Evolutionary conservation across 495 filamentous ascomycete genomes (phyloP).

Genomic region (Aspergillus leporis): DNA sequence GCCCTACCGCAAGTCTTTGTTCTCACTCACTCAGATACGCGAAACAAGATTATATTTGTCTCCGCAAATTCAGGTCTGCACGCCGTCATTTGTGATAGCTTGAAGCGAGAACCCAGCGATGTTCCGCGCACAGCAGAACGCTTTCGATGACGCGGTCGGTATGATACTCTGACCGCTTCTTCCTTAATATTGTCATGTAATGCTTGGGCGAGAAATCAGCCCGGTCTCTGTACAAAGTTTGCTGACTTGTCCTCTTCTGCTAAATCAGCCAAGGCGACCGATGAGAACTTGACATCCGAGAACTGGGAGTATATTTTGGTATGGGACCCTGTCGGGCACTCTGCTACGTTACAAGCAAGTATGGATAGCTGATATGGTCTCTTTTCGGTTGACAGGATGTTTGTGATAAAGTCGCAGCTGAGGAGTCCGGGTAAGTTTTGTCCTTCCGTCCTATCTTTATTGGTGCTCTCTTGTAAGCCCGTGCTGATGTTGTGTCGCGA

Average conservation of each 20-base stretch:
- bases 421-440: constrained; percentile 60
- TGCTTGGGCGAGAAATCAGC: neutral
- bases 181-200: neutral
- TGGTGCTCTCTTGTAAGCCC: neutral
- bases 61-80: neutral
- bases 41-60: neutral
- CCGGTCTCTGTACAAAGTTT: neutral
- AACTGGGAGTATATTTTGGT: constrained; percentile 98
- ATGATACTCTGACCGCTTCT: constrained; percentile 32
- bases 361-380: constrained; percentile 22
- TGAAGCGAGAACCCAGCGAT: constrained; percentile 40
- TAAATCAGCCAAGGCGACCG: constrained; percentile 86
- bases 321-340: constrained; percentile 19
- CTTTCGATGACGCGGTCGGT: constrained; percentile 82
- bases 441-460: neutral
- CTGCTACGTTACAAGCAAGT: neutral
- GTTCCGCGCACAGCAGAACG: constrained; percentile 80
- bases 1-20: neutral
- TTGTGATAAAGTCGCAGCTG: constrained; percentile 80
- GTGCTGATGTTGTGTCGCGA: constrained; percentile 21
- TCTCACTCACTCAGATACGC: neutral
- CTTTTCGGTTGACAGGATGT: constrained; percentile 63
- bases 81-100: constrained; percentile 7
- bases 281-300: constrained; percentile 96
- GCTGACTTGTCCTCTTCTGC: constrained; percentile 24